Percentiles rank a stretch among this genome's conserved stretches.
Evolutionary conservation across 768 basidiomycete genomes (phyloP).

Genomic region (Mycena metata): DNA sequence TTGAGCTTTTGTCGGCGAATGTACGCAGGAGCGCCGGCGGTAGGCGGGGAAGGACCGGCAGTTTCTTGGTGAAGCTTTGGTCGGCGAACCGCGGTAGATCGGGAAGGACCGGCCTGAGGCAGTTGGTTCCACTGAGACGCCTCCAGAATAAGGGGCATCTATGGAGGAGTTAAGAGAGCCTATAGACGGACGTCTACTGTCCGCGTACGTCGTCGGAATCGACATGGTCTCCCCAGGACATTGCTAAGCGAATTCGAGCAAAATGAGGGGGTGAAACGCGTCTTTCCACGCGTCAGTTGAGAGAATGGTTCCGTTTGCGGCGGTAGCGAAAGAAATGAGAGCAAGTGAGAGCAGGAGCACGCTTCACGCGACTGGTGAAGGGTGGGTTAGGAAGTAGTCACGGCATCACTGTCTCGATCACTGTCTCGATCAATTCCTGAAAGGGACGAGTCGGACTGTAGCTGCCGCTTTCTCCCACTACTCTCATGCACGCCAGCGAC

Average conservation of each 20-base stretch:
- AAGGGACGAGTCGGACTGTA: no score
- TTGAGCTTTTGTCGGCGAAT: slow-evolving; percentile 41
- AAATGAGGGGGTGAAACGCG: slow-evolving; percentile 13
- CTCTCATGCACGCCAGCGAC: slow-evolving; percentile 28
- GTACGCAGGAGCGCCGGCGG: slow-evolving; percentile 19
- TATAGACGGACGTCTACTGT: no score
- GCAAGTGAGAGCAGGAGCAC: no score
- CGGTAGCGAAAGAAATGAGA: background rate
- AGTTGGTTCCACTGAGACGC: slow-evolving; percentile 31
- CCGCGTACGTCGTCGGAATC: slow-evolving; percentile 40
- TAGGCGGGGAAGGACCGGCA: no score
- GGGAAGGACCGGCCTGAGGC: slow-evolving; percentile 10
- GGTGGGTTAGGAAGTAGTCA: background rate
- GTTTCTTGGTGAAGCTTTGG: slow-evolving; percentile 45
- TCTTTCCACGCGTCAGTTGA: slow-evolving; percentile 16
- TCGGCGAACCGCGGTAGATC: slow-evolving; percentile 19
- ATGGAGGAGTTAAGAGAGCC: background rate
- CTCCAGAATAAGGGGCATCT: slow-evolving; percentile 45
- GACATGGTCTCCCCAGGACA: slow-evolving; percentile 31
- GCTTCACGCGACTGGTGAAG: no score
- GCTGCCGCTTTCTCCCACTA: background rate
- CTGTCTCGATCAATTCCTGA: no score
- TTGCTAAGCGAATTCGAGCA: background rate
- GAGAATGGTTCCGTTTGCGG: background rate
- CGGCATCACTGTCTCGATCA: no score